Percentiles rank a stretch among this genome's conserved stretches.
phyloP scores from a whole-genome alignment of 1,284 basidiomycete species.

The Phylloboletellus chloephorus region DNA sequence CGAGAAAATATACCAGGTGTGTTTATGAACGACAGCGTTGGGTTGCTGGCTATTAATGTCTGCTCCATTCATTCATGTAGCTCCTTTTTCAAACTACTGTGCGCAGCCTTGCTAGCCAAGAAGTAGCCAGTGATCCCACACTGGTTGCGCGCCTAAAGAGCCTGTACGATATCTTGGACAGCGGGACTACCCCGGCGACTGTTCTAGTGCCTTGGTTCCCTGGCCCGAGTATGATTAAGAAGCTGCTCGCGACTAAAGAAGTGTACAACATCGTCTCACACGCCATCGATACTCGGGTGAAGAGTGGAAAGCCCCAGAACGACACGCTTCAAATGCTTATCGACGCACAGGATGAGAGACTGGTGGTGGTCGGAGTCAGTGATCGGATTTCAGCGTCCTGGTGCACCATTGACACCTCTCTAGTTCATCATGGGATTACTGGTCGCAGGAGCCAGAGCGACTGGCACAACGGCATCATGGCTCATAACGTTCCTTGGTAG shows the following conservation, averaged over 20 bases:
- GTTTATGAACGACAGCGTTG: slow-evolving; percentile 16
- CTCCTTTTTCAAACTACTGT: slow-evolving; percentile 68
- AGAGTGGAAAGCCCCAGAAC: slow-evolving; percentile 49
- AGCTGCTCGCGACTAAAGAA: slow-evolving; percentile 62
- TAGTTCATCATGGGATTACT: slow-evolving; percentile 76
- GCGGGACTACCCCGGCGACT: slow-evolving; percentile 62
- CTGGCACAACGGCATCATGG: slow-evolving; percentile 74
- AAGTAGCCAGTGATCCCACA: slow-evolving; percentile 59
- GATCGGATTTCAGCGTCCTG: slow-evolving; percentile 18
- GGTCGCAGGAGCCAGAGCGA: slow-evolving; percentile 69
- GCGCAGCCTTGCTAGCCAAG: slow-evolving; percentile 56
- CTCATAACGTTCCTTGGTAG: slow-evolving; percentile 62
- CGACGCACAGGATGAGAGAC: slow-evolving; percentile 58
- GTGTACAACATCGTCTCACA: slow-evolving; percentile 62
- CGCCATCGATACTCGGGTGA: slow-evolving; percentile 49
- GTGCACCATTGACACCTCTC: slow-evolving; percentile 17
- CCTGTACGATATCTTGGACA: slow-evolving; percentile 62
- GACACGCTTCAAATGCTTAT: slow-evolving; percentile 70
- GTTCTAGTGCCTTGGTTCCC: slow-evolving; percentile 70
- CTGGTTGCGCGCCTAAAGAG: slow-evolving; percentile 54
- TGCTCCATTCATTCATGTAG: slow-evolving; percentile 31
- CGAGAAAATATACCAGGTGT: slow-evolving; percentile 61
- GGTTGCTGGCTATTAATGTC: slow-evolving; percentile 1
- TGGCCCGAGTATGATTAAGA: slow-evolving; percentile 60
- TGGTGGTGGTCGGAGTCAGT: slow-evolving; percentile 63